Base-by-base conservation (phyloP, 208 protist species). In the Leishmania major region DNA sequence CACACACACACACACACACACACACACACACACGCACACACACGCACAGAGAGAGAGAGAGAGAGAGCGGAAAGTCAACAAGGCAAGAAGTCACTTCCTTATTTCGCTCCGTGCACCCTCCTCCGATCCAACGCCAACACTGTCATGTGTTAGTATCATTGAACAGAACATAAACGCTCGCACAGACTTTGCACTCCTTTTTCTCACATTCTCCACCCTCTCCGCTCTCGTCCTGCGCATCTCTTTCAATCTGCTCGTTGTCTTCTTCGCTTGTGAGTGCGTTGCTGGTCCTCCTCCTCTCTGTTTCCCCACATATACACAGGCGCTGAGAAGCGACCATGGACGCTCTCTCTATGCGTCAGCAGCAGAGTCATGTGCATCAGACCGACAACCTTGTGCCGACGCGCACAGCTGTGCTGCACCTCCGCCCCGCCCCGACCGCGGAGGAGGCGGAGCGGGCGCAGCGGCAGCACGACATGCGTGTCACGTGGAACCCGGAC, bases 401-500 rank as follows among this genome's bases (percentile, higher is more conserved):
- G 13, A 86, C 80, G 49, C 84, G 84, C 45, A 84, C 80, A 7
- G 79, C 73, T 40, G 83, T 87, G 77, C 67, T 89, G 59, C 83
- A 83, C 53, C 80, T 89, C 4, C 87, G 87, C 43, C 69, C 82
- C 8, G 81, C 80, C 2, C 82, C 71, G 0, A 85, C 78, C 1
- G 71, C 77, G 6, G 81, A 77, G 25, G 78, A 90, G 71, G 59
- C 47, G 13, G 81, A 57, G 77, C 43, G 60, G 75, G 82, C 77
- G 11, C 73, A 87, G 75, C 75, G 73, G 22, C 83, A 80, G 55
- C 77, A 67, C 25, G 35, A 53, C 51, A 53, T 81, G 59, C 90
- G 84, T 53, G 88, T 97, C n/a, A 88, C 92, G 43, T 97, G 94
- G 94, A 88, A 91, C 17, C 76, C 72, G 2, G 73, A 59, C 3